Percentiles rank a stretch among this genome's conserved stretches.
Evolutionary conservation across 106 monocot species (phyloP).

Genomic region (Xerophyta viscosa): DNA sequence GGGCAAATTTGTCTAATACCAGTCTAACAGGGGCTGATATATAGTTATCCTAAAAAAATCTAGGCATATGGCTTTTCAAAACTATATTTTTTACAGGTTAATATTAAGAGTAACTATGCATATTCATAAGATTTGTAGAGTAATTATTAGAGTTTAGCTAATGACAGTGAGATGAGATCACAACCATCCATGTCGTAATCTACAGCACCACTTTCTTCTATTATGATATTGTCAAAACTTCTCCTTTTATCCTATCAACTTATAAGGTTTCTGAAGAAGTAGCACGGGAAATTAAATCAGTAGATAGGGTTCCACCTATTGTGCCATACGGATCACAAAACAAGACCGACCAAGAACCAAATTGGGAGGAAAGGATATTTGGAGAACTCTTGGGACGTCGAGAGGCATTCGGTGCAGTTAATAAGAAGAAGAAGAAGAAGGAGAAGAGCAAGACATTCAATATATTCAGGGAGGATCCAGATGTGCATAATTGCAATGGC

Average conservation of each 20-base stretch:
- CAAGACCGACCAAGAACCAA: slow-evolving; percentile 2
- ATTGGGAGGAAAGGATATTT: slow-evolving; percentile 37
- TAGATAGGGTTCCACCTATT: slow-evolving; percentile 44
- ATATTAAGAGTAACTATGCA: too few relatives aligned
- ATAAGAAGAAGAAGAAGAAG: slow-evolving; percentile 38
- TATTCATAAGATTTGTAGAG: too few relatives aligned
- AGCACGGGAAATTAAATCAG: slow-evolving; percentile 31
- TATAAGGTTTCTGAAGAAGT: slow-evolving; percentile 48
- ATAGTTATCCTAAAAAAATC: too few relatives aligned
- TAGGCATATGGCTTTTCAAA: too few relatives aligned
- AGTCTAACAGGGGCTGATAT: too few relatives aligned
- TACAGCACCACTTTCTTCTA: too few relatives aligned
- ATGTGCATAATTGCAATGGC: slow-evolving; percentile 77
- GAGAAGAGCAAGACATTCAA: slow-evolving; percentile 32
- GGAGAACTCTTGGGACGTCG: slow-evolving; percentile 36
- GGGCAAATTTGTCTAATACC: too few relatives aligned
- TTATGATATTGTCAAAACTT: too few relatives aligned
- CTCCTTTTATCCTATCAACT: background rate
- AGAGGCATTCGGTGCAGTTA: slow-evolving; percentile 4
- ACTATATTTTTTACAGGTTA: too few relatives aligned
- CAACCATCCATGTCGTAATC: too few relatives aligned
- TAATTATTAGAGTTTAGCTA: too few relatives aligned
- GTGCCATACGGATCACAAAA: slow-evolving; percentile 24
- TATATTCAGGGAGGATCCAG: slow-evolving; percentile 33
- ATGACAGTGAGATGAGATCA: too few relatives aligned